Percentiles rank a stretch among this genome's conserved stretches.
These are phyloP conservation scores for Ogataea polymorpha DNA, from an alignment of 805 yeast genomes.

Conservation along the genomic window DNA sequence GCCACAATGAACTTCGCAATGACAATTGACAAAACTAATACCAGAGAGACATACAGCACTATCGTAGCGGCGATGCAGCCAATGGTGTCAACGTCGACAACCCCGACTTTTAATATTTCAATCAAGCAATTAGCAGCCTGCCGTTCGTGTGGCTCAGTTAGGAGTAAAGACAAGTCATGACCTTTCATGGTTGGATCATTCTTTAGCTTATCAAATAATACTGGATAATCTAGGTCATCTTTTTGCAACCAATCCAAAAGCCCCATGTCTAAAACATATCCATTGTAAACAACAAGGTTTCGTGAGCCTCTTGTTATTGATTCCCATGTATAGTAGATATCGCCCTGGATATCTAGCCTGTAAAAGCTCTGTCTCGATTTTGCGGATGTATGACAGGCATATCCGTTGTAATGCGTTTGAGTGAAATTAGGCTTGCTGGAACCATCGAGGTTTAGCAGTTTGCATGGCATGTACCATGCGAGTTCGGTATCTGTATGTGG, in stretches of 20 bases:
- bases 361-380: slow-evolving; percentile 70
- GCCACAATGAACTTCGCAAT: slow-evolving; percentile 77
- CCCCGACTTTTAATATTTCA: slow-evolving; percentile 87
- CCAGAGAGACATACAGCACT: slow-evolving; percentile 76
- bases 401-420: slow-evolving; percentile 67
- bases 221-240: slow-evolving; percentile 71
- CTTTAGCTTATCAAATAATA: slow-evolving; percentile 60
- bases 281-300: slow-evolving; percentile 83
- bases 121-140: slow-evolving; percentile 75
- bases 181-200: slow-evolving; percentile 59
- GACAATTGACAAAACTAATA: slow-evolving; percentile 81
- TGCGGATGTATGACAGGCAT: slow-evolving; percentile 84
- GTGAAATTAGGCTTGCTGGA: slow-evolving; percentile 64
- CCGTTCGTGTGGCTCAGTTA: slow-evolving; percentile 64
- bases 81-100: slow-evolving; percentile 80
- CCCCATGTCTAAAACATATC: slow-evolving; percentile 80
- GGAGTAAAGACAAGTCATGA: slow-evolving; percentile 73
- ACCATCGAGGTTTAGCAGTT: slow-evolving; percentile 65
- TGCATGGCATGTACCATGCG: slow-evolving; percentile 98
- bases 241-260: slow-evolving; percentile 71
- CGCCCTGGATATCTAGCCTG: slow-evolving; percentile 56
- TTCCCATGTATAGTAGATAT: slow-evolving; percentile 88
- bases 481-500: slow-evolving; percentile 62
- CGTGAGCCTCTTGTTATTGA: slow-evolving; percentile 67
- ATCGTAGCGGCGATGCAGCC: slow-evolving; percentile 92